A percentile compares a stretch with the other conserved stretches of the same genome.
phyloP scores from a whole-genome alignment of 208 protist species.

The Lotmaria passim region DNA sequence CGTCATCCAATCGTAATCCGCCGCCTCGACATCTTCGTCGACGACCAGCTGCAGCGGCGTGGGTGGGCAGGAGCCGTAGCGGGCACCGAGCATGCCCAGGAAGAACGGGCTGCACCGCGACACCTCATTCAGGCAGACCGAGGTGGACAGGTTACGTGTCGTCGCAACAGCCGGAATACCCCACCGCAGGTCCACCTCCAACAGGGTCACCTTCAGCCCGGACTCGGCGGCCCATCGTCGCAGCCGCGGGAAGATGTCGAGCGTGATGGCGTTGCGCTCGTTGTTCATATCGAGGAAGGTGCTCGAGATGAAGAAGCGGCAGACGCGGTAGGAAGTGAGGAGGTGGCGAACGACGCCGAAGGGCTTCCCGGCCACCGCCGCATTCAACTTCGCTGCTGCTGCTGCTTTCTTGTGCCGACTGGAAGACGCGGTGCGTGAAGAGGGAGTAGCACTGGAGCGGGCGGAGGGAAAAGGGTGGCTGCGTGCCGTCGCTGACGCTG shows the following conservation, averaged over 20 bases:
- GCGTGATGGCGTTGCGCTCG: slow-evolving; percentile 92
- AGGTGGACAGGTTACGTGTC: slow-evolving; percentile 72
- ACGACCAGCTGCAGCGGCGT: slow-evolving; percentile 71
- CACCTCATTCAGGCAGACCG: slow-evolving; percentile 95
- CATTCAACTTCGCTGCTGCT: neutral
- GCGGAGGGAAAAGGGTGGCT: no score
- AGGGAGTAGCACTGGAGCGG: no score
- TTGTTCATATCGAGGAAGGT: slow-evolving; percentile 97
- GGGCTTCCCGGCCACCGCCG: neutral
- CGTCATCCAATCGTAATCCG: slow-evolving; percentile 74
- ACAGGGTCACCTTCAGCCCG: slow-evolving; percentile 73
- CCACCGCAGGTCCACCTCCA: slow-evolving; percentile 96
- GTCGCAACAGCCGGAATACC: slow-evolving; percentile 91
- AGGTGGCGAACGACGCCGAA: slow-evolving; percentile 24
- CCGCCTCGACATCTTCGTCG: slow-evolving; percentile 69
- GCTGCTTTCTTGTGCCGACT: neutral
- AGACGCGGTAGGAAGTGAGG: slow-evolving; percentile 53
- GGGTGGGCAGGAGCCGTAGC: slow-evolving; percentile 81
- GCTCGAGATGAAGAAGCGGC: slow-evolving; percentile 95
- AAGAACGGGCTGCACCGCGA: slow-evolving; percentile 95
- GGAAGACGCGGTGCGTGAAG: neutral
- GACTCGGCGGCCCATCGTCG: slow-evolving; percentile 71
- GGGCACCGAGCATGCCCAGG: slow-evolving; percentile 89
- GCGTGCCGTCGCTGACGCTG: no score
- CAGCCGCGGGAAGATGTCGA: slow-evolving; percentile 94